phyloP scores from a whole-genome alignment of 2,329 filamentous ascomycete genomes.

The Ophiocordyceps camponoti-floridani region DNA sequence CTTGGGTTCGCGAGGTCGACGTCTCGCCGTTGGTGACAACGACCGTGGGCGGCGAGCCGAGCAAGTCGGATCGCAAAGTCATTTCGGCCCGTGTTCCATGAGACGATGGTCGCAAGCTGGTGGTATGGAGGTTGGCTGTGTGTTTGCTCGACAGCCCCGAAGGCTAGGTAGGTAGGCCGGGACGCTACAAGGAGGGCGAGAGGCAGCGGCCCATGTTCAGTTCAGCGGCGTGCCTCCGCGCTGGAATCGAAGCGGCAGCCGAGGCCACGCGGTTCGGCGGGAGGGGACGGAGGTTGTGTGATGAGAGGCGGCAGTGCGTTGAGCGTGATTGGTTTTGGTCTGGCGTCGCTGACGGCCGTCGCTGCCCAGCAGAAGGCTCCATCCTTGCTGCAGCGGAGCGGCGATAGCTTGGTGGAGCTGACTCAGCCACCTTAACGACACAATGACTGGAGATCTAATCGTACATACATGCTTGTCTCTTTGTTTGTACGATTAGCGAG shows the following conservation, averaged over 20 bases:
- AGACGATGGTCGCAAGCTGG: constrained; percentile 6
- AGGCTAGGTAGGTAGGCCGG: background rate
- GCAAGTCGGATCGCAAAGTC: constrained; percentile 15
- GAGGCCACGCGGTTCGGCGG: background rate
- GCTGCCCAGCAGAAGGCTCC: background rate
- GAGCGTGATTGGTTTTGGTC: background rate
- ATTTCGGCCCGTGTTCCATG: constrained; percentile 11
- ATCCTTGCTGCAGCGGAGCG: too few relatives aligned
- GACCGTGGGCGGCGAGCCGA: constrained; percentile 11
- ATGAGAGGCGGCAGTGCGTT: background rate
- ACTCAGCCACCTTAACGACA: background rate
- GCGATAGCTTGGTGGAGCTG: background rate
- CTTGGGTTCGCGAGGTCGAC: constrained; percentile 10
- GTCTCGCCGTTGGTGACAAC: constrained; percentile 11
- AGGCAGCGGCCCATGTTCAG: constrained; percentile 2
- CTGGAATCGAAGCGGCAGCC: background rate
- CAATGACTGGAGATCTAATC: background rate
- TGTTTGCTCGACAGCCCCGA: constrained; percentile 3
- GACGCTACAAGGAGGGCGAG: background rate
- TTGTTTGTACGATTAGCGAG: background rate
- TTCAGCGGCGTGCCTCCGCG: background rate
- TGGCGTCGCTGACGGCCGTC: constrained; percentile 17
- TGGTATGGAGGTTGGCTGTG: constrained; percentile 4
- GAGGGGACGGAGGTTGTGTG: background rate
- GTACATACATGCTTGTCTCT: background rate